Base-by-base conservation (phyloP, 164 flowering plant genomes). In the Stephania japonica region DNA sequence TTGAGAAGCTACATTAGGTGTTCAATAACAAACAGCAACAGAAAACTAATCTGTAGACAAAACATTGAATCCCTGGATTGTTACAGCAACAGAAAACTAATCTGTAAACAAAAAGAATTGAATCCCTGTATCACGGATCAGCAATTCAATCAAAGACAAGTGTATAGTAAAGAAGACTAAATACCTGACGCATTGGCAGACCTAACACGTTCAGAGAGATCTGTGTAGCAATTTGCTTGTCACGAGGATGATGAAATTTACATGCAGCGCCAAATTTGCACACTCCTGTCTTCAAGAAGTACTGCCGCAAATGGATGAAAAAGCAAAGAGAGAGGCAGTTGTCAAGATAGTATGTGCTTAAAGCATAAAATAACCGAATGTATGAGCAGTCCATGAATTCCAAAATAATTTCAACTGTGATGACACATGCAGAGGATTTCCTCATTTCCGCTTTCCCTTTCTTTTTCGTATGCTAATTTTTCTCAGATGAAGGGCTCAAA, bases 221-320 rank as follows among this genome's bases (percentile, higher is more conserved):
- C 42, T 86, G 91, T 71, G 80, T 87, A 70, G 87, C 86, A 72
- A 86, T 89, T 74, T 83, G 80, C 78, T 85, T 85, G 76, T 90
- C 89, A 43, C 69, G 80, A 44, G 90, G 91, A 72, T 90, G 94
- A 84, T 88, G 86, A 77, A 83, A 90, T 85, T 90, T 90, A 82
- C 94, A 90, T 27, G 89, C 75, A 44, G 85, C 71, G 42, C 91
- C 94, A 80, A 80, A 90, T 76, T 84, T 90, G 82, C 94, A 90
- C 1, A 88, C 86, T 67, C 94, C 91, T 42, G 94, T 90, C 85
- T 88, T 88, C 67, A 90, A 78, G 75, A 78, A 90, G 75, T 83
- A 90, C 94, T 90, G 85, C 84, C 84, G 70, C 50, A 10, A 19
- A 10, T 10, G 23, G 38, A 4, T 32, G 66, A 68, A 43, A 70